Percentiles rank a stretch among this genome's conserved stretches.
These are phyloP conservation scores for Talaromyces borbonicus DNA, from an alignment of 495 filamentous ascomycete species.

Conservation along the genomic window DNA sequence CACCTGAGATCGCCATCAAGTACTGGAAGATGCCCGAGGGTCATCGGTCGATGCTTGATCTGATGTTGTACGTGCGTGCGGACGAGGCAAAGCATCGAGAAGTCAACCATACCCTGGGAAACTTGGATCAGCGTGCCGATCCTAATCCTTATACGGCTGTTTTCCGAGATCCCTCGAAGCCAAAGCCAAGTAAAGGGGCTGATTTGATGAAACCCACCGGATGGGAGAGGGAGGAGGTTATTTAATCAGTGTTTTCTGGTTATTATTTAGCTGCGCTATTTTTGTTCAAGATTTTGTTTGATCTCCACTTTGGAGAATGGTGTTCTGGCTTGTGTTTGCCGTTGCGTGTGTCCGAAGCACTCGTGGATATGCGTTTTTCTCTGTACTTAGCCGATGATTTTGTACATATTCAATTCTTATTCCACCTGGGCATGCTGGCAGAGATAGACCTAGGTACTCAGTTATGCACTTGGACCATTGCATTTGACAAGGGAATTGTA, in stretches of 20 bases:
- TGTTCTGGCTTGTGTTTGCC: background rate
- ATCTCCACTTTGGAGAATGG: background rate
- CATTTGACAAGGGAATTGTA: too few species aligned
- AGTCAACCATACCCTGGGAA: conserved; percentile 90
- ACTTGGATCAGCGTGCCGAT: conserved; percentile 70
- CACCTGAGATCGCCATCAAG: conserved; percentile 76
- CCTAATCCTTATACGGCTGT: conserved; percentile 81
- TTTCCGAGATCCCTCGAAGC: conserved; percentile 54
- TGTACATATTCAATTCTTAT: background rate
- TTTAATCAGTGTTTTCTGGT: conserved; percentile 30
- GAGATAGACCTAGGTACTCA: too few species aligned
- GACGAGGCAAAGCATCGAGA: conserved; percentile 97
- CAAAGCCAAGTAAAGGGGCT: conserved; percentile 62
- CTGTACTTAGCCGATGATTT: background rate
- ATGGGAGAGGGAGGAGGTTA: conserved; percentile 77
- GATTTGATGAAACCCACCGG: conserved; percentile 57
- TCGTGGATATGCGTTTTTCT: too few species aligned
- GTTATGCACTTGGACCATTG: too few species aligned
- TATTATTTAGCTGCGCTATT: background rate
- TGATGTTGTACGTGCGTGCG: conserved; percentile 80
- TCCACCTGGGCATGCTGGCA: background rate
- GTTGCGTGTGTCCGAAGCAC: too few species aligned
- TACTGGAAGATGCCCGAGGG: conserved; percentile 94
- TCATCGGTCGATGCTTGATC: conserved; percentile 69
- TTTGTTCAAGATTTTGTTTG: too few species aligned